phyloP scores from a whole-genome alignment of 352 stramenopile species.

The Hyaloperonospora brassicae region DNA sequence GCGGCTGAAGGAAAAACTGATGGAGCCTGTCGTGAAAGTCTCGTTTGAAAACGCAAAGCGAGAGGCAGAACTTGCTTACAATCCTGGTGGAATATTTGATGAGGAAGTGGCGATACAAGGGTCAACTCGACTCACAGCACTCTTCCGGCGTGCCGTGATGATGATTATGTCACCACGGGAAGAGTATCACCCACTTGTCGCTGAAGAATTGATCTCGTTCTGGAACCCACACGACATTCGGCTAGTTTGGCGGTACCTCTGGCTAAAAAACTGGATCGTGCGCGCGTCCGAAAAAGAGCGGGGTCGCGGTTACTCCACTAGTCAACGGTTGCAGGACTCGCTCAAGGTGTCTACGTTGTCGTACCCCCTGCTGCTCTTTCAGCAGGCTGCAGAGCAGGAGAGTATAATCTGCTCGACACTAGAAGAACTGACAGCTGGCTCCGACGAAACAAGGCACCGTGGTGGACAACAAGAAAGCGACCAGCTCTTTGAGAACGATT shows the following conservation, averaged over 20 bases:
- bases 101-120: slow-evolving; percentile 56
- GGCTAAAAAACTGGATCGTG: slow-evolving; percentile 83
- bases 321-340: slow-evolving; percentile 53
- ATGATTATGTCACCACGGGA: slow-evolving; percentile 64
- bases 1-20: slow-evolving; percentile 56
- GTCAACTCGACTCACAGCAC: slow-evolving; percentile 50
- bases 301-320: slow-evolving; percentile 56
- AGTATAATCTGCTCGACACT: slow-evolving; percentile 57
- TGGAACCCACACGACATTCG: slow-evolving; percentile 68
- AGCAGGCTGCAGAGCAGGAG: slow-evolving; percentile 66
- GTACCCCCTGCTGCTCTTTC: slow-evolving; percentile 63
- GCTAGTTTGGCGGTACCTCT: slow-evolving; percentile 77
- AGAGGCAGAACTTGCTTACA: slow-evolving; percentile 33
- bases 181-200: slow-evolving; percentile 72
- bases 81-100: slow-evolving; percentile 47
- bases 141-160: slow-evolving; percentile 75
- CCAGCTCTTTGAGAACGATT: slow-evolving; percentile 54
- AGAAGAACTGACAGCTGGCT: slow-evolving; percentile 37
- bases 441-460: slow-evolving; percentile 7
- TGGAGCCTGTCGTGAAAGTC: slow-evolving; percentile 50
- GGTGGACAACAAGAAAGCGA: slow-evolving; percentile 20
- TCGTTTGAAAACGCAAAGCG: slow-evolving; percentile 52
- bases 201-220: slow-evolving; percentile 76
- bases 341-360: slow-evolving; percentile 63
- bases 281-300: slow-evolving; percentile 60